Conservation (phyloP, 495 filamentous ascomycete genomes). For the Alectoria sarmentosa region DNA sequence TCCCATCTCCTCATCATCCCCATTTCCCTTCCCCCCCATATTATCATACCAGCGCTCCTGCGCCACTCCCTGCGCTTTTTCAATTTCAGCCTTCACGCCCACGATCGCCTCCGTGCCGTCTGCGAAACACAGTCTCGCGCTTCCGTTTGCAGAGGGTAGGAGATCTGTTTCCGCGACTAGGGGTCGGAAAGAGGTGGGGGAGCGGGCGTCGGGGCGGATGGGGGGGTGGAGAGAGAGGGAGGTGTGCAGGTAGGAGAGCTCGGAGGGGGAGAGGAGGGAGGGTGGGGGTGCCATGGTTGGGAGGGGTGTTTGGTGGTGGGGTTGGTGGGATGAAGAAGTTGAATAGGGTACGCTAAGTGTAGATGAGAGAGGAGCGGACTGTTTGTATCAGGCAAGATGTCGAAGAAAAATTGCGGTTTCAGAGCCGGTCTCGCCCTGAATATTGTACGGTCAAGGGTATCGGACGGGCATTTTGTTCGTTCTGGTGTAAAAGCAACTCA, state of each 20-base stretch:
- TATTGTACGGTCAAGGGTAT: too few relatives aligned
- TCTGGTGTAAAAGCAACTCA: not conserved
- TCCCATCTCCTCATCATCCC: slow-evolving; percentile 29
- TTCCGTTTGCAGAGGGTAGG: slow-evolving; percentile 82
- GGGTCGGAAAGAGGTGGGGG: slow-evolving; percentile 81
- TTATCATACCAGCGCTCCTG: not conserved
- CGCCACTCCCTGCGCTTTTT: slow-evolving; percentile 46
- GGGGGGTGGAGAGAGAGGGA: slow-evolving; percentile 73
- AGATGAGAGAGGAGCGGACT: not conserved
- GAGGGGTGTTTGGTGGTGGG: not conserved
- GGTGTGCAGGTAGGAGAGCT: slow-evolving; percentile 90
- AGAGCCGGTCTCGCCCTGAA: not conserved
- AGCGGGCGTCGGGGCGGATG: slow-evolving; percentile 82
- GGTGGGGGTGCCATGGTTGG: slow-evolving; percentile 4
- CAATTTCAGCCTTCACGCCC: slow-evolving; percentile 89
- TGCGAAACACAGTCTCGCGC: slow-evolving; percentile 85
- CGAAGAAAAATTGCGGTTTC: not conserved
- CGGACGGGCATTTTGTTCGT: not conserved
- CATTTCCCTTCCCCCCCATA: slow-evolving; percentile 23
- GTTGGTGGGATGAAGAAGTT: not conserved
- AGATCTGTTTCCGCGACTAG: slow-evolving; percentile 83
- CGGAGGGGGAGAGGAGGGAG: slow-evolving; percentile 70
- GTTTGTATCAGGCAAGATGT: not conserved
- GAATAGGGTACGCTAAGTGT: not conserved
- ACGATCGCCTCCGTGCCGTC: slow-evolving; percentile 95